phyloP scores from a whole-genome alignment of 768 basidiomycete species.

The Pleurotus platypus region DNA sequence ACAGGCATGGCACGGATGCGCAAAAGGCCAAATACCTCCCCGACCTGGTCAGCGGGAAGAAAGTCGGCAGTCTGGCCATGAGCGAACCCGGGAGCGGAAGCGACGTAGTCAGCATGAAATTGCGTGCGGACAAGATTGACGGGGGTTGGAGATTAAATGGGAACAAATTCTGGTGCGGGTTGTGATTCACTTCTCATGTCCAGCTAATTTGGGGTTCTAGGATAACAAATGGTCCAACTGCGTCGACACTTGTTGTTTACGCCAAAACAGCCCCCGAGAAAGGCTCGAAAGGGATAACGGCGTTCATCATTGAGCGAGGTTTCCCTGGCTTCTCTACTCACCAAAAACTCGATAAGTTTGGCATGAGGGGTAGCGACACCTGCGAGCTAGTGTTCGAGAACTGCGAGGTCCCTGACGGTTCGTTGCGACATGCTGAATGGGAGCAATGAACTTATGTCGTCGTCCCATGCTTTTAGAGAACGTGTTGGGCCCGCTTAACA shows the following conservation, averaged over 20 bases:
- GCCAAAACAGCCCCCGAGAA: constrained; percentile 80
- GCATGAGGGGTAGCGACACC: constrained; percentile 95
- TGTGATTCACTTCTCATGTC: background rate
- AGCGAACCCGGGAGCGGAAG: constrained; percentile 90
- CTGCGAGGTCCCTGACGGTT: constrained; percentile 86
- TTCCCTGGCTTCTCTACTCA: constrained; percentile 86
- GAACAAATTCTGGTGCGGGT: constrained; percentile 84
- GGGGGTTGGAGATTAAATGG: constrained; percentile 84
- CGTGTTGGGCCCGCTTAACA: constrained; percentile 75
- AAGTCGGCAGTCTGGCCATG: constrained; percentile 92
- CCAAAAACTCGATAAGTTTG: constrained; percentile 92
- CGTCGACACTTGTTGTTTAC: constrained; percentile 90
- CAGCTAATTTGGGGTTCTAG: constrained; percentile 31
- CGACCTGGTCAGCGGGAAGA: constrained; percentile 73
- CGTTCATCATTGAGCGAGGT: constrained; percentile 84
- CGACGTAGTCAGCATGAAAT: constrained; percentile 93
- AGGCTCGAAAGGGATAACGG: constrained; percentile 85
- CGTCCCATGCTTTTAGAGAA: constrained; percentile 54
- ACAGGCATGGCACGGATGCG: constrained; percentile 75
- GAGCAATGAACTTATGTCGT: constrained; percentile 6
- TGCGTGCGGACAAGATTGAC: constrained; percentile 73
- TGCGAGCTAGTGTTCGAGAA: constrained; percentile 91
- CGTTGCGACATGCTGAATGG: constrained; percentile 9
- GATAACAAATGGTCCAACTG: constrained; percentile 94
- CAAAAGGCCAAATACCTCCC: constrained; percentile 87